These are phyloP conservation scores for Venustampulla echinocandica DNA, from an alignment of 495 filamentous ascomycete species.

Conservation along the genomic window DNA sequence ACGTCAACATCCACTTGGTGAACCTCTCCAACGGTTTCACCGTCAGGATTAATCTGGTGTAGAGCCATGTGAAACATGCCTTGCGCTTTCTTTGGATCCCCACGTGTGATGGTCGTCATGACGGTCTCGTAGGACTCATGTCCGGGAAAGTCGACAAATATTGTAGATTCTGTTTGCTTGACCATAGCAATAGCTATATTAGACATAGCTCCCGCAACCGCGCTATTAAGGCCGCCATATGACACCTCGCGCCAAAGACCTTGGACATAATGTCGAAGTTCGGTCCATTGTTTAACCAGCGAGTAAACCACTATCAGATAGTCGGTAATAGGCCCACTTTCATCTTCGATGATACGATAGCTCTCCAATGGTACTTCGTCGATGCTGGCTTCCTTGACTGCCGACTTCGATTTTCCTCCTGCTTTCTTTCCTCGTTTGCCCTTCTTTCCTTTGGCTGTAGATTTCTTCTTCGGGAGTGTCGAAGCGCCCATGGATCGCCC, in stretches of 20 bases:
- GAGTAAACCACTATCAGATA: conserved; percentile 34
- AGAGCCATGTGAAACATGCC: conserved; percentile 20
- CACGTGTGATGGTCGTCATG: conserved; percentile 30
- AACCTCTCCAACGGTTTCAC: conserved; percentile 7
- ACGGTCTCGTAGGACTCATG: conserved; percentile 31
- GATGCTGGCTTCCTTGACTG: conserved; percentile 12
- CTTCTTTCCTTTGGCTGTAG: conserved; percentile 33
- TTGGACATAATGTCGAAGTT: conserved; percentile 31
- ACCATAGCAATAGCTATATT: conserved; percentile 34
- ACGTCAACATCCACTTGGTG: conserved; percentile 23
- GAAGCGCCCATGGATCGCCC: no score
- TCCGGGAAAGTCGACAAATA: conserved; percentile 36
- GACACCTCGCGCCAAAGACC: conserved; percentile 37
- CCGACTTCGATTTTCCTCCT: conserved; percentile 17
- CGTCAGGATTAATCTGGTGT: conserved; percentile 10
- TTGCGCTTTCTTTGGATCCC: conserved; percentile 28
- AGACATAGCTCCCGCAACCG: conserved; percentile 35
- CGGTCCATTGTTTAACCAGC: conserved; percentile 24
- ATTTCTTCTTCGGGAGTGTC: conserved; percentile 18
- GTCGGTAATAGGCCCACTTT: conserved; percentile 23
- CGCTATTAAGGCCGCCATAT: conserved; percentile 35
- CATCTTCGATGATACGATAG: conserved; percentile 37
- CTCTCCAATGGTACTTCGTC: conserved; percentile 33
- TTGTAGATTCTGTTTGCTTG: conserved; percentile 26
- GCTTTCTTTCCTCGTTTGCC: conserved; percentile 25